Conservation (phyloP, 1,284 basidiomycete genomes). For the Psilocybe mexicana region DNA sequence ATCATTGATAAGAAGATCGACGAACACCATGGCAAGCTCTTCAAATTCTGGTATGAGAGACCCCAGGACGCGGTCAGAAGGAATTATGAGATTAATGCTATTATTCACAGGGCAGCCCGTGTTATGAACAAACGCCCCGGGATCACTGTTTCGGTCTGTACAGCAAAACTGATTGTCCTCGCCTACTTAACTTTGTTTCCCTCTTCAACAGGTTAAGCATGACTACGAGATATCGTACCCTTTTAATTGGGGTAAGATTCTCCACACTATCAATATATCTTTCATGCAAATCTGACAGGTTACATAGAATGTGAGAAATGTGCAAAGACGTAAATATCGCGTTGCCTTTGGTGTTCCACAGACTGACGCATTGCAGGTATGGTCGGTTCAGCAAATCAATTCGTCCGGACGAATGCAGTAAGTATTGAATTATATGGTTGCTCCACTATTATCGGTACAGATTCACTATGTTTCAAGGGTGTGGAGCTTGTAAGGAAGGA, state of each 20-base stretch:
- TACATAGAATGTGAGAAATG: conserved; percentile 64
- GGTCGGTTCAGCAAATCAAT: conserved; percentile 80
- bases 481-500: conserved; percentile 49
- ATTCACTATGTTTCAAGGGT: conserved; percentile 28
- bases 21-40: conserved; percentile 69
- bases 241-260: conserved; percentile 70
- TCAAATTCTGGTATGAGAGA: conserved; percentile 63
- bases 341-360: neutral
- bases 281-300: conserved; percentile 4
- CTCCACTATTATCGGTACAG: neutral
- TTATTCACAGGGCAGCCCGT: conserved; percentile 52
- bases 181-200: neutral
- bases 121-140: conserved; percentile 65
- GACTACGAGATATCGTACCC: conserved; percentile 78
- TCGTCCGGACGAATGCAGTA: conserved; percentile 62
- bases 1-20: conserved; percentile 65
- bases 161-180: conserved; percentile 19
- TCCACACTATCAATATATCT: neutral
- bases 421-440: conserved; percentile 24
- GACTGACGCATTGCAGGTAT: conserved; percentile 48
- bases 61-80: neutral
- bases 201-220: conserved; percentile 58
- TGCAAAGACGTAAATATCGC: conserved; percentile 54
- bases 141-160: conserved; percentile 69
- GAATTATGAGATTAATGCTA: neutral